Evolutionary conservation across 2,329 filamentous ascomycete genomes (phyloP).

Genomic region (Diplodia mutila): DNA sequence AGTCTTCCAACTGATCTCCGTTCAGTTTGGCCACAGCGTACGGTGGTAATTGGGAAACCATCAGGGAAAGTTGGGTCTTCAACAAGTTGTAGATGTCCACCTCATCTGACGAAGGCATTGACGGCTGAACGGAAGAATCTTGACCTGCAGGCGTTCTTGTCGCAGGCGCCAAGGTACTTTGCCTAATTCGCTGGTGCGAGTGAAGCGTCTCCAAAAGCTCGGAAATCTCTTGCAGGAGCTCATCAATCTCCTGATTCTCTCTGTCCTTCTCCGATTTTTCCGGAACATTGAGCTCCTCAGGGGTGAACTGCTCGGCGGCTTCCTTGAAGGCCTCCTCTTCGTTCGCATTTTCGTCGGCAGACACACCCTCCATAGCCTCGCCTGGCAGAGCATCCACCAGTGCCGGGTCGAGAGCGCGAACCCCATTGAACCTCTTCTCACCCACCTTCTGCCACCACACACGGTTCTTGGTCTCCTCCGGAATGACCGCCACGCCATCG

Average conservation of each 20-base stretch:
- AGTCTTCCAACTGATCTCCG: conserved; percentile 79
- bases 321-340: conserved; percentile 42
- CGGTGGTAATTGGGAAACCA: conserved; percentile 77
- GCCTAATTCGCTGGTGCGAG: conserved; percentile 79
- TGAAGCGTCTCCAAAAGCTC: conserved; percentile 76
- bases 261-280: conserved; percentile 36
- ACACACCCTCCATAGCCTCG: conserved; percentile 26
- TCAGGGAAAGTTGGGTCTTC: conserved; percentile 72
- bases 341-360: conserved; percentile 43
- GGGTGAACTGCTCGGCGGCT: conserved; percentile 44
- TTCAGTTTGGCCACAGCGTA: conserved; percentile 86
- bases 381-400: conserved; percentile 36
- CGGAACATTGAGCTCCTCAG: conserved; percentile 34
- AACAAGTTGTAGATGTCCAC: conserved; percentile 69
- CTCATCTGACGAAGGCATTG: conserved; percentile 66
- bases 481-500: conserved; percentile 70
- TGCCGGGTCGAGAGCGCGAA: conserved; percentile 60
- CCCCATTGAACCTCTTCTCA: conserved; percentile 65
- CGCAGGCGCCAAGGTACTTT: conserved; percentile 63
- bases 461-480: conserved; percentile 67
- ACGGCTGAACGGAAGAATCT: conserved; percentile 46
- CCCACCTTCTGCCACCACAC: conserved; percentile 79
- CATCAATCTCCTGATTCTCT: conserved; percentile 62
- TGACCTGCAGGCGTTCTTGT: conserved; percentile 13
- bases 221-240: conserved; percentile 72